phyloP scores from a whole-genome alignment of 2,329 filamentous ascomycete genomes.

The Sporothrix inflata region DNA sequence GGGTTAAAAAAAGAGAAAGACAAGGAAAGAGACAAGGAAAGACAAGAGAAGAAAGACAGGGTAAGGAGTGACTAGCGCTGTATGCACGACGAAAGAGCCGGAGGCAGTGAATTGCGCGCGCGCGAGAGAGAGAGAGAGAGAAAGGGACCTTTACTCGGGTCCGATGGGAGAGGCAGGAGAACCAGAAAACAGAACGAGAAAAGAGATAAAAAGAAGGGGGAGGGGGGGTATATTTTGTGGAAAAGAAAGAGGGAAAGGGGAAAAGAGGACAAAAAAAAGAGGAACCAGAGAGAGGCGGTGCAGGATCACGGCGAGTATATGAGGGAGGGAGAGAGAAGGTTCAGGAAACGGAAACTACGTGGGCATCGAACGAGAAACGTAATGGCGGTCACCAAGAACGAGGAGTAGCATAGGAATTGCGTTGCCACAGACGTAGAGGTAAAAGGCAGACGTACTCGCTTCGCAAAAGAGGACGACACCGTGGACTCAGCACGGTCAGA shows the following conservation, averaged over 20 bases:
- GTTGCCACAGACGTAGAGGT: not conserved
- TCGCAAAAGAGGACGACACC: constrained; percentile 31
- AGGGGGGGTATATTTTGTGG: constrained; percentile 40
- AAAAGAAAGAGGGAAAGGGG: constrained; percentile 48
- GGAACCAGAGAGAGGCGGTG: constrained; percentile 50
- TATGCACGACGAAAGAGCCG: constrained; percentile 7
- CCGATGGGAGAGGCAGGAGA: constrained; percentile 35
- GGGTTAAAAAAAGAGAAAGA: constrained; percentile 32
- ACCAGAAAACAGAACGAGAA: not conserved
- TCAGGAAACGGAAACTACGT: constrained; percentile 39
- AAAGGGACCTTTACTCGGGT: constrained; percentile 2
- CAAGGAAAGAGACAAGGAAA: not conserved
- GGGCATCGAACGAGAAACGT: constrained; percentile 2
- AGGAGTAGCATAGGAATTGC: not conserved
- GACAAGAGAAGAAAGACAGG: constrained; percentile 43
- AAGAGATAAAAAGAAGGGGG: not conserved
- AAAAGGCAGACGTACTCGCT: not conserved
- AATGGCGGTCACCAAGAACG: not conserved
- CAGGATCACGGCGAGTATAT: constrained; percentile 57
- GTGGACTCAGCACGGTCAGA: constrained; percentile 46
- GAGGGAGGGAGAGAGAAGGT: constrained; percentile 42
- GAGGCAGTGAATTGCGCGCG: not conserved
- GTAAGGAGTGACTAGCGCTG: constrained; percentile 56
- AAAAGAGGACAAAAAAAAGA: constrained; percentile 42
- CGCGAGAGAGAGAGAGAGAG: constrained; percentile 33